Conservation (phyloP, 2,329 filamentous ascomycete genomes). For the Dactylellina parvicollis region DNA sequence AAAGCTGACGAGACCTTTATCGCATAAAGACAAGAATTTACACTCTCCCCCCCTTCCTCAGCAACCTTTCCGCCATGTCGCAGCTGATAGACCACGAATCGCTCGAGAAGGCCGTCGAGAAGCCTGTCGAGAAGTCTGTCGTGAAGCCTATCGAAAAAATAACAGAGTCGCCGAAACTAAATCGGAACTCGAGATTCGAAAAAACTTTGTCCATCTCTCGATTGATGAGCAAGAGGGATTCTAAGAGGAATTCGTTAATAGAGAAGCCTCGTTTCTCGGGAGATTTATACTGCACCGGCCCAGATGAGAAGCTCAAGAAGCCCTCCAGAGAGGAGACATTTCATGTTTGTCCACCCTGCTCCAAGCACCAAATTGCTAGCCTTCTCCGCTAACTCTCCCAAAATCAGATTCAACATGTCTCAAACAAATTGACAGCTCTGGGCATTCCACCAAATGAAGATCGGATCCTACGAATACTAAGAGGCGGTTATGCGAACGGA, state of each 20-base stretch:
- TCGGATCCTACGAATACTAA: constrained; percentile 55
- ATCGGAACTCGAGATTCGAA: constrained; percentile 43
- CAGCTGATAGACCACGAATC: constrained; percentile 25
- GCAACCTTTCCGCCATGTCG: constrained; percentile 21
- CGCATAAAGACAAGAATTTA: no score
- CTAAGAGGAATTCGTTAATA: constrained; percentile 49
- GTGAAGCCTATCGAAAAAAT: constrained; percentile 7
- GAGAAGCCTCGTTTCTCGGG: constrained; percentile 54
- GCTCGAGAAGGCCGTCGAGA: constrained; percentile 29
- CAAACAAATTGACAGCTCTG: constrained; percentile 50
- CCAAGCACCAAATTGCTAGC: neutral
- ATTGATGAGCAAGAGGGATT: constrained; percentile 55
- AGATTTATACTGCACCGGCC: constrained; percentile 54
- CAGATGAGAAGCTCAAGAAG: constrained; percentile 56
- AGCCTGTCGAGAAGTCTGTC: constrained; percentile 27
- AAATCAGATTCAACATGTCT: constrained; percentile 55
- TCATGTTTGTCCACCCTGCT: constrained; percentile 55
- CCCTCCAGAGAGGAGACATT: constrained; percentile 63
- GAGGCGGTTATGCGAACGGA: constrained; percentile 68
- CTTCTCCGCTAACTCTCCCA: constrained; percentile 20
- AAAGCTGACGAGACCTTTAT: no score
- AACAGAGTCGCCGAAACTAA: constrained; percentile 12
- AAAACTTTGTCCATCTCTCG: constrained; percentile 55
- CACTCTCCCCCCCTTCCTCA: neutral
- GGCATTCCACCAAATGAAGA: constrained; percentile 55